These are phyloP conservation scores for Ballota nigra DNA, from an alignment of 257 asterid species.

Conservation along the genomic window DNA sequence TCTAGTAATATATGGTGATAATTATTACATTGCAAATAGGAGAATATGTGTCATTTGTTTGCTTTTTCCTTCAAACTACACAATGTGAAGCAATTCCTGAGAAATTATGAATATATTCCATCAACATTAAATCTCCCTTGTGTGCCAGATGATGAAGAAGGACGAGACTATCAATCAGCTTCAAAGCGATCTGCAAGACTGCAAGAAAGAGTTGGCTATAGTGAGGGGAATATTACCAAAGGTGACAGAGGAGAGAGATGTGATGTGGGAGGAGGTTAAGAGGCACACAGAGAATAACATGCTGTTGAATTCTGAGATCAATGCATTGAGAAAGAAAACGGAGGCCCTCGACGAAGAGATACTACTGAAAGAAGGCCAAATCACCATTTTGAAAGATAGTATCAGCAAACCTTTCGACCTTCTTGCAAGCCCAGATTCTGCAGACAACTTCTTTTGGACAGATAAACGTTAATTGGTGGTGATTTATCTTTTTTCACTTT, in stretches of 20 bases:
- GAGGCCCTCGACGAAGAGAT: constrained; percentile 90
- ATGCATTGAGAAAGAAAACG: constrained; percentile 67
- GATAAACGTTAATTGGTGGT: constrained; percentile 13
- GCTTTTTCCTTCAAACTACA: background rate
- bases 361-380: constrained; percentile 93
- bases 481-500: constrained; percentile 4
- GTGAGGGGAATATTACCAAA: constrained; percentile 76
- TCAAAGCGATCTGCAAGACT: constrained; percentile 69
- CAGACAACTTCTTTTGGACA: constrained; percentile 47
- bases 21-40: no score
- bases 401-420: constrained; percentile 72
- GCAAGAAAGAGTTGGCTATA: constrained; percentile 63
- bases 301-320: constrained; percentile 68
- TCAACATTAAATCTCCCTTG: background rate
- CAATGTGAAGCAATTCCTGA: background rate
- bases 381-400: constrained; percentile 80
- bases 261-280: constrained; percentile 87
- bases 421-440: constrained; percentile 70
- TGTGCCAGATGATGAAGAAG: constrained; percentile 70
- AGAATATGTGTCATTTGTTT: background rate
- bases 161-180: constrained; percentile 72
- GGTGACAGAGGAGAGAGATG: constrained; percentile 87
- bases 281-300: constrained; percentile 70
- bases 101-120: background rate
- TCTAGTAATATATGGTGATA: background rate